Evolutionary conservation across 1,284 basidiomycete species (phyloP), one percentile per base, ranked within the genome.

Genomic region (Calocybe gambosa): DNA sequence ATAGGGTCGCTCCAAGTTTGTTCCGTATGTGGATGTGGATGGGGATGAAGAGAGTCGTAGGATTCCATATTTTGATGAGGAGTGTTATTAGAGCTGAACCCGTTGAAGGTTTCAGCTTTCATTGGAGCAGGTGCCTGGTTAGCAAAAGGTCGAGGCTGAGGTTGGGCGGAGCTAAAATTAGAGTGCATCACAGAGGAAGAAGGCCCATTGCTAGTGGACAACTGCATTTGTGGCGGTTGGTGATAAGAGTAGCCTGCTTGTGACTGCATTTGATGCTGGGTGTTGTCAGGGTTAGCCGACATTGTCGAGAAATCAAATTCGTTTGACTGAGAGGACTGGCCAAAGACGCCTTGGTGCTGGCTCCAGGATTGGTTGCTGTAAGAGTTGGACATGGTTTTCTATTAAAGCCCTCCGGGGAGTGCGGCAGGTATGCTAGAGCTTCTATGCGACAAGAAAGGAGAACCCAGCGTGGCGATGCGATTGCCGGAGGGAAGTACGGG

Each of bases 251-350:
- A 53, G 15, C 43, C 36, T 15, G 33, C 42, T 18, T 45, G 46
- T 2, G 42, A 31, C 33, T 57, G 55, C 9, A 39, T 3, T 2
- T 29, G 28, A 29, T 29, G 28, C 28, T 29, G 28, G 8, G 15
- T 39, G 33, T 51, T 47, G 21, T 50, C 44, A 16, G 51, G 29
- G 40, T 39, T 39, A 6, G n/a, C 57, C 34, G 46, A 54, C 1
- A 25, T 55, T 46, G 37, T 51, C 10, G 43, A 54, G 12, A 56
- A 60, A 54, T 38, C 55, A 45, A 41, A 57, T 33, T 68, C 61
- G 16, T 45, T 37, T 34, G 70, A 63, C 49, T 73, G 71, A 15
- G 67, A 60, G 21, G 56, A 53, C 15, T 60, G 62, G 26, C 44
- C 49, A 49, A 60, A 65, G 25, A 56, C 49, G 43, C 58, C 45